Base-by-base conservation (phyloP, 352 stramenopile species). In the Phytophthora fragariaefolia region DNA sequence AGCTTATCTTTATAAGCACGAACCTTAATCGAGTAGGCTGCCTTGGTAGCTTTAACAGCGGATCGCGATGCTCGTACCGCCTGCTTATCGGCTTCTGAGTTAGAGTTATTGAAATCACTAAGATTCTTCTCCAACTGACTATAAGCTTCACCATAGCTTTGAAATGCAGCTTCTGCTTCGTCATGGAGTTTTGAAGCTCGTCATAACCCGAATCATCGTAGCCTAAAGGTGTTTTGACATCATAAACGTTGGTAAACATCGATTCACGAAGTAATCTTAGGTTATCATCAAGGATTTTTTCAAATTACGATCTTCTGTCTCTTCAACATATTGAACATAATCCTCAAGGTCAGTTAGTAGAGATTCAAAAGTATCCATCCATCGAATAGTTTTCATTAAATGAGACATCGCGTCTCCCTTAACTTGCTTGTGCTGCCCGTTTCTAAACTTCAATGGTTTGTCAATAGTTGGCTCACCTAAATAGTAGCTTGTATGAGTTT, bases 361-460 rank as follows among this genome's bases (percentile, higher is more conserved):
- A 15, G 40, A 8, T 47, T 22, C 5, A 23, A 30, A 65, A 8
- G 36, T 56, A 46, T 56, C 32, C 46, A 52, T 52, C 46, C 46
- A 52, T 13, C 24, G 24, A 38, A 49, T 63, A 48, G 15, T 52
- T 20, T 34, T 45, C 45, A 63, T 58, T 40, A 40, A n/a, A 40
- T 40, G 34, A 40, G 20, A 47, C 10, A 32, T 47, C 20, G 8
- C 15, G 4, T 30, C 34, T 40, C 34, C 34, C 34, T 40, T 40
- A 40, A 40, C 34, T n/a, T 18, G 10, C 12, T 40, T 40, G 12
- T 40, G 34, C 34, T 40, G 34, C 6, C 10, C 34, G n/a, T 40
- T 40, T n/a, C 12, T 40, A 18, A 40, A 40, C 5, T 40, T 40
- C 6, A 40, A n/a, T 18, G 34, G 34, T 40, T 40, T 40, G 4